Base-by-base conservation (phyloP, 2,329 filamentous ascomycete genomes). In the Neofusicoccum parvum region DNA sequence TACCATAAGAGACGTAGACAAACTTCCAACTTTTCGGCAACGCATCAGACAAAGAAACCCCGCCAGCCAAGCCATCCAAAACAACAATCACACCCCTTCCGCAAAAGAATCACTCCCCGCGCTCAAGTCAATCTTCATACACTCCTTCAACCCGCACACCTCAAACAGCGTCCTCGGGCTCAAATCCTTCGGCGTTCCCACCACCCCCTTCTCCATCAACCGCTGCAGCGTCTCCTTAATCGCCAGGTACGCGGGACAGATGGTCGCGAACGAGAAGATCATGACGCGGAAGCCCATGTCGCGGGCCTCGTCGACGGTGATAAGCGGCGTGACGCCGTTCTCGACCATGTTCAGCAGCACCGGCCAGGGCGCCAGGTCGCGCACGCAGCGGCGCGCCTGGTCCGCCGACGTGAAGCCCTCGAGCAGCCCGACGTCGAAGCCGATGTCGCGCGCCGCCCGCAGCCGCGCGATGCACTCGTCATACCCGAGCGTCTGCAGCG, bases 361-460 rank as follows among this genome's bases (percentile, higher is more conserved):
- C 2, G 81, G 69, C 78, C 85, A 79, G 70, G 82, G 82, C 2
- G 80, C 80, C 1, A 87, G 74, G 6, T 82, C 80, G 20, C 76
- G 70, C n/a, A 83, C 81, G 1, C 80, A 79, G 58, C 76, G 73
- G 17, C 76, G 73, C 1, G 82, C 85, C 70, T 88, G 79, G 43
- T 85, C 84, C 14, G 78, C 78, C 1, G 76, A 80, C 2, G 78
- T 79, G 65, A 88, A 80, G 5, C 86, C 88, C 70, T 90, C 88
- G 3, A 89, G 80, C 66, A 90, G 85, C 0, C 81, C 83, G 1
- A 85, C 84, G 69, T 90, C 87, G 1, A 87, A 87, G 20, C 87
- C 87, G 12, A 81, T 82, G 2, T 80, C 79, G 0, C 82, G 75
- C 0, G 87, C 87, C 1, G 76, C 79, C 65, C 76, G 77, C 23